Evolutionary conservation across 2,329 filamentous ascomycete species (phyloP).

Genomic region (Diaporthe amygdali): DNA sequence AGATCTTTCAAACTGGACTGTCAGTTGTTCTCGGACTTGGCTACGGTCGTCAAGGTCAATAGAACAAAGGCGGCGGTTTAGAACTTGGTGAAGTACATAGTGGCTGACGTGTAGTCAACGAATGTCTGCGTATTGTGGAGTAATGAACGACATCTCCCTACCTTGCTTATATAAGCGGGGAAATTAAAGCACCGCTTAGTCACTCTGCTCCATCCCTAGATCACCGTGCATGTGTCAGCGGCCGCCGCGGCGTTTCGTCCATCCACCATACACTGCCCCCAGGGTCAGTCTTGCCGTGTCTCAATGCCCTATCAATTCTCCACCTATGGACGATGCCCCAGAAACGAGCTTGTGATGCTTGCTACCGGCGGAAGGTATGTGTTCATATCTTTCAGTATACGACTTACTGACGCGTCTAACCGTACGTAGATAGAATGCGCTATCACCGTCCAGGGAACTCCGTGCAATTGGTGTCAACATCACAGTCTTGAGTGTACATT

Average conservation of each 20-base stretch:
- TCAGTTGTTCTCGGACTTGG: too few relatives aligned
- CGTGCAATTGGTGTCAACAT: slow-evolving; percentile 3
- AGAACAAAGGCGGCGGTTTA: too few relatives aligned
- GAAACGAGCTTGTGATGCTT: not conserved
- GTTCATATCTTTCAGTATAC: not conserved
- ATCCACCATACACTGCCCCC: not conserved
- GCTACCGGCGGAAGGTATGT: not conserved
- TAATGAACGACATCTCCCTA: too few relatives aligned
- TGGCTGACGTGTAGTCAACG: too few relatives aligned
- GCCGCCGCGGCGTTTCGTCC: not conserved
- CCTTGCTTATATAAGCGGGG: not conserved
- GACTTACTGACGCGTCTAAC: not conserved
- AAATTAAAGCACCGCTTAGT: not conserved
- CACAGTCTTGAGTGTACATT: not conserved
- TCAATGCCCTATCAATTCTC: not conserved
- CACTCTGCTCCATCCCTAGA: not conserved
- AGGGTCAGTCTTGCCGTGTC: not conserved
- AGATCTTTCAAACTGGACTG: too few relatives aligned
- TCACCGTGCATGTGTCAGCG: not conserved
- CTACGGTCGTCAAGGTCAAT: too few relatives aligned
- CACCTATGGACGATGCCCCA: not conserved
- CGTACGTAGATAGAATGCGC: not conserved
- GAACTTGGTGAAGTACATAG: too few relatives aligned
- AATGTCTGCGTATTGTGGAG: too few relatives aligned
- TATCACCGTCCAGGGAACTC: not conserved